Base-by-base conservation (phyloP, 202 grass and related monocot genomes). In the Brachypodium distachyon region DNA sequence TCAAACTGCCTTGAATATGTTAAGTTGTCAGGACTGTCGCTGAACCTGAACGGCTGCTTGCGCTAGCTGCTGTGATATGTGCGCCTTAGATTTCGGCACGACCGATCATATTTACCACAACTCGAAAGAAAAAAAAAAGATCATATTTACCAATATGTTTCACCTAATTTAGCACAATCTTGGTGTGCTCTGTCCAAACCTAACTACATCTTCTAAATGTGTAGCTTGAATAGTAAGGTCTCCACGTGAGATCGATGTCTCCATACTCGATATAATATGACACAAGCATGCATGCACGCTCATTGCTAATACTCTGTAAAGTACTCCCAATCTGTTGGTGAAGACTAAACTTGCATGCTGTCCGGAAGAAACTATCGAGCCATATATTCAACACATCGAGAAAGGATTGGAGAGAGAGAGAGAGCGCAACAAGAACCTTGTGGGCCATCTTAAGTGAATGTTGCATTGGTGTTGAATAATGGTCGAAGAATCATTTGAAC, bases 341-440 rank as follows among this genome's bases (percentile, higher is more conserved):
- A 78, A 78, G 82, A 84, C 67, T 84, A 79, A 71, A 26, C 6
- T 56, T 64, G 46, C 66, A 66, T 84, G n/a, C n/a, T n/a, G n/a
- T 84, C 82, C 79, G 66, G 82, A 84, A 65, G 82, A 73, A 78
- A 79, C n/a, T n/a, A n/a, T n/a, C 48, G 72, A 72, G 58, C 78
- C 82, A 47, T 67, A 19, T 26, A 57, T 48, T 18, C 25, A 37
- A 51, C 12, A 16, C 46, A 37, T n/a, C 68, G 32, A 49, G 66
- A 78, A 84, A 48, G 31, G 44, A 63, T 78, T n/a, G n/a, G n/a
- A n/a, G n/a, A n/a, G n/a, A 53, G n/a, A 55, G 71, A 72, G 62
- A 44, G 37, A 68, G 39, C 73, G 48, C 51, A 47, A 16, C 82
- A 78, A 72, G 53, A 78, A 56, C 46, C 66, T 53, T 78, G 47